Percentiles rank a stretch among this genome's conserved stretches.
Evolutionary conservation across 805 yeast species (phyloP).

Genomic region (Saccharomycopsis sp.): DNA sequence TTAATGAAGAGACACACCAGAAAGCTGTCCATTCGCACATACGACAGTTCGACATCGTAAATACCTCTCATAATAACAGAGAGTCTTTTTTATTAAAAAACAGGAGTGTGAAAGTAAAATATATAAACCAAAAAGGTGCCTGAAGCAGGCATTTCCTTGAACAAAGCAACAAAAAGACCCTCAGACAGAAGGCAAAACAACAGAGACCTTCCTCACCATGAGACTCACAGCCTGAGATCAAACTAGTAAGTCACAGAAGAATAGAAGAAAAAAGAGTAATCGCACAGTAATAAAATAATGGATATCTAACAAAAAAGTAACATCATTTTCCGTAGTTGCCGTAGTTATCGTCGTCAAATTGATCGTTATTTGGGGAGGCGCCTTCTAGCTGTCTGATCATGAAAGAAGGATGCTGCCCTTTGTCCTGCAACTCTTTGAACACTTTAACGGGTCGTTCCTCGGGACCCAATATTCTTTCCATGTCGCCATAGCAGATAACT

Average conservation of each 20-base stretch:
- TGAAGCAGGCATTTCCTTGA: too few species aligned
- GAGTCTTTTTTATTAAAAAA: too few species aligned
- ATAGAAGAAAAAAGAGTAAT: background rate
- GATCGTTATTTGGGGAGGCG: slow-evolving; percentile 3
- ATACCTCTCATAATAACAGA: too few species aligned
- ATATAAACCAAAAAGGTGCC: too few species aligned
- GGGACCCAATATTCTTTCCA: slow-evolving; percentile 72
- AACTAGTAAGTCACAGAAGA: background rate
- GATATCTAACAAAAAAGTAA: background rate
- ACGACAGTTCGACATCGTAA: too few species aligned
- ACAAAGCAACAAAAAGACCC: too few species aligned
- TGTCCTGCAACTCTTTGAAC: slow-evolving; percentile 76
- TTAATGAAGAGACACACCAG: too few species aligned
- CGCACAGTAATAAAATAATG: background rate
- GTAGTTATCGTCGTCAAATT: background rate
- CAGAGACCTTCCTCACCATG: too few species aligned
- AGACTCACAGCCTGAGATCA: background rate
- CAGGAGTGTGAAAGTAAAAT: too few species aligned
- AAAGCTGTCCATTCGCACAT: too few species aligned
- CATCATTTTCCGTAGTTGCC: background rate
- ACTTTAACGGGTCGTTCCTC: slow-evolving; percentile 86
- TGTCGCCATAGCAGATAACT: slow-evolving; percentile 85
- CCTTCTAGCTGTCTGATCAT: slow-evolving; percentile 82
- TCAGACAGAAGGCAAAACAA: background rate
- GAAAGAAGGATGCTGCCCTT: slow-evolving; percentile 83